Evolutionary conservation across 2,329 filamentous ascomycete genomes (phyloP), one percentile per base, ranked within the genome.

Genomic region (Polychaeton citri): DNA sequence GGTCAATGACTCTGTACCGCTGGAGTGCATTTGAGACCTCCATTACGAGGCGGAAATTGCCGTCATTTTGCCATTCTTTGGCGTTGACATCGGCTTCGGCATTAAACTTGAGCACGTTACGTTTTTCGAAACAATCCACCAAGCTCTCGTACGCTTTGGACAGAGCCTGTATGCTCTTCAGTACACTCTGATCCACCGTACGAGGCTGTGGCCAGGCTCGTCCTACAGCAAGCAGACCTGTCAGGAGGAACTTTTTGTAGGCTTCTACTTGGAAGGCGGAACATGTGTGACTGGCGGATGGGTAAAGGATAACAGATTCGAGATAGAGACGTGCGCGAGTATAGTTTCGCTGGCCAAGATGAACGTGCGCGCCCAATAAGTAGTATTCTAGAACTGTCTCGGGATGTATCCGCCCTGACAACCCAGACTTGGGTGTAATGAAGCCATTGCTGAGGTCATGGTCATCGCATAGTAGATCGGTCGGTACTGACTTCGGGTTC

Each of bases 161-260:
- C 4, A 81, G 55, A 2, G 64, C 59, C 40, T 66, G 67, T 47
- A 77, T 77, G 4, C 63, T 54, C 49, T 73, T 78, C 41, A 71
- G 62, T 1, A 74, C 69, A 15, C 61, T 57, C 2, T 57, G 40
- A 34, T 69, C 66, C 6, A 72, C 70, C 32, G 72, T 71, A 26
- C 68, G 63, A 1, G 82, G 81, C 7, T 74, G 53, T 1, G 58
- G 38, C 47, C 62, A 56, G 47, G 72, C 64, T 48, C 66, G 72
- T 45, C 86, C 87, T 36, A 76, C 64, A 5, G 73, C 66, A 13
- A 98, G 63, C 37, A 95, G 67, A 36, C 76, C 75, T 7, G 86
- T 70, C 12, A 98, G 63, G 6, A 92, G 55, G 81, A 85, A 95
- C 59, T 88, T 92, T 62, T 88, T 92, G 65, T 93, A 88, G 5